Base-by-base conservation (phyloP, 345 rosid species). In the Hibiscus syriacus region DNA sequence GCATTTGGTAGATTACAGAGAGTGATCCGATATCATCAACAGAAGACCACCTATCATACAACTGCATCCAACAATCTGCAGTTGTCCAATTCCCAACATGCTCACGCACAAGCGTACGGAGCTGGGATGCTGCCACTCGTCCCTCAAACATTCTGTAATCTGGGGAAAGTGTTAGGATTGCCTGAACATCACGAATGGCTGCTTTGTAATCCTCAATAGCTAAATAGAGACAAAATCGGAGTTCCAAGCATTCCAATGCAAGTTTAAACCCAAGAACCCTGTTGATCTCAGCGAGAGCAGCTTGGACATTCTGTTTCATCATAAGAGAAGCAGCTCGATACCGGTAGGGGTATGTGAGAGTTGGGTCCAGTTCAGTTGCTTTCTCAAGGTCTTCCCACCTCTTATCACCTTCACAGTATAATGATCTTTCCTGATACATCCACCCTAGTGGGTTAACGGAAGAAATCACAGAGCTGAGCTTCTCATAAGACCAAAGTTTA, bases 1-100 rank as follows among this genome's bases (percentile, higher is more conserved):
- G 99, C 99, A 94, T 94, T 79, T 94, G 98, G 75, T 91, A 94
- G 68, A 94, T 94, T 27, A 94, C 99, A 9, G 99, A 94, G 72
- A 94, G 96, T 45, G 98, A 93, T 36, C 98, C 98, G 43, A 91
- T 86, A 72, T 93, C 98, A 72, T 93, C 98, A 70, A 94, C 99
- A 26, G 88, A 84, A 26, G 99, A 94, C 97, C 99, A 94, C 71
- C 90, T 81, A 65, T 89, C 96, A 73, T 91, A 94, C 75, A 94
- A 75, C 68, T 94, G 99, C 86, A 91, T 76, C 99, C 99, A 94
- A 80, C 97, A 94, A 82, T 94, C 99, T 0, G 99, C 99, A 1
- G 96, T 82, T 45, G 98, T 91, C 97, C 96, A 94, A 67, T 69
- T 85, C 45, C 84, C 99, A 20, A 89, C 83, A 75, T 94, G 98